phyloP scores from a whole-genome alignment of 139 green algal species.

The Chlamydomonas urium region DNA sequence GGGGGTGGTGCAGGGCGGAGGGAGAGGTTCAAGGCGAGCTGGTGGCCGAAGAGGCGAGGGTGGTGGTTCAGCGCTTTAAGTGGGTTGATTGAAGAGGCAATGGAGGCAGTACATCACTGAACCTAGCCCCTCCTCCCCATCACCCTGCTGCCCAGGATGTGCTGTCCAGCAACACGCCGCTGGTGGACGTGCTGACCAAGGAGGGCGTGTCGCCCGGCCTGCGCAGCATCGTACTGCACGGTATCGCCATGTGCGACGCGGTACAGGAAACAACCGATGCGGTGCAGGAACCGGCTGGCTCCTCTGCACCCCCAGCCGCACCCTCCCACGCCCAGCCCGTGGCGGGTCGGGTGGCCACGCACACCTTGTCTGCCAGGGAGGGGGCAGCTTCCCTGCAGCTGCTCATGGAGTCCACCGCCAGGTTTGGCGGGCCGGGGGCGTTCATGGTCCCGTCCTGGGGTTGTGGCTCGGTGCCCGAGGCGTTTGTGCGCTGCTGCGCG shows the following conservation, averaged over 20 bases:
- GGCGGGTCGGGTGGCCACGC: too few relatives aligned
- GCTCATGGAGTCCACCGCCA: conserved; percentile 44
- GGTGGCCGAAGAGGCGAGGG: too few relatives aligned
- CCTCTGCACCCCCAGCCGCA: too few relatives aligned
- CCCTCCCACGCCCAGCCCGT: too few relatives aligned
- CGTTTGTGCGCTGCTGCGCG: conserved; percentile 31
- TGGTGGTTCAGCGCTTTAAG: too few relatives aligned
- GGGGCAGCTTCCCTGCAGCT: conserved; percentile 15
- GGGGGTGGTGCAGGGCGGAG: conserved; percentile 29
- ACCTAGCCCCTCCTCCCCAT: too few relatives aligned
- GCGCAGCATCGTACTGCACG: conserved; percentile 57
- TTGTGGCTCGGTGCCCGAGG: conserved; percentile 59
- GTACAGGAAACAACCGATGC: conserved; percentile 21
- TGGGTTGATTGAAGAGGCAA: too few relatives aligned
- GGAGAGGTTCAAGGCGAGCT: conserved; percentile 16
- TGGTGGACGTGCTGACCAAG: conserved; percentile 23
- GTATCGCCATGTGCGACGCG: conserved; percentile 47
- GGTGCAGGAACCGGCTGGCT: too few relatives aligned
- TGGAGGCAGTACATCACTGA: too few relatives aligned
- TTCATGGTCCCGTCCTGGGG: conserved; percentile 70
- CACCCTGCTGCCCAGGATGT: conserved; percentile 4
- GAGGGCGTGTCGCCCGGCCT: conserved; percentile 45
- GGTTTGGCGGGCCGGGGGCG: conserved; percentile 38
- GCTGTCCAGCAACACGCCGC: neutral
- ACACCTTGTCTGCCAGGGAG: neutral